These are phyloP conservation scores for Leucocoprinus sp. DNA, from an alignment of 768 basidiomycete genomes.

Conservation along the genomic window DNA sequence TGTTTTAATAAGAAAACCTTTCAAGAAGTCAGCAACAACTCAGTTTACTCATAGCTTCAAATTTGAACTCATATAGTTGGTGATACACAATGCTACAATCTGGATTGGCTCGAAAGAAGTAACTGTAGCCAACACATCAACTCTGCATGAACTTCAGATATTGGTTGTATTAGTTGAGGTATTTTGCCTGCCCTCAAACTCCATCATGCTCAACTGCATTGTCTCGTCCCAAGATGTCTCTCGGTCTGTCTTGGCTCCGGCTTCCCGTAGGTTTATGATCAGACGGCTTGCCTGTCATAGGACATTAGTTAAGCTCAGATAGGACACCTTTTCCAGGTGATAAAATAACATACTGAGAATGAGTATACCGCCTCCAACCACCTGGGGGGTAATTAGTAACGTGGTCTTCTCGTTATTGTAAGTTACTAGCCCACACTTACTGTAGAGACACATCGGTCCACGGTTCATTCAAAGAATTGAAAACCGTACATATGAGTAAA, in stretches of 20 bases:
- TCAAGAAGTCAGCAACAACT: too few species aligned
- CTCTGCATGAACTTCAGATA: too few species aligned
- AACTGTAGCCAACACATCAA: too few species aligned
- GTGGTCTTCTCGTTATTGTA: not conserved
- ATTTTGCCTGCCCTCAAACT: not conserved
- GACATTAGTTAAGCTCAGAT: not conserved
- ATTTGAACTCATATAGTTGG: too few species aligned
- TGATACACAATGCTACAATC: too few species aligned
- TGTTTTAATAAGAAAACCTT: too few species aligned
- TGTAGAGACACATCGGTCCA: not conserved
- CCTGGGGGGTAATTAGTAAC: not conserved
- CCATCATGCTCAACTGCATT: not conserved
- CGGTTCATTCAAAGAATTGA: not conserved
- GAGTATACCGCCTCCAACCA: not conserved
- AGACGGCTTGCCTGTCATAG: not conserved
- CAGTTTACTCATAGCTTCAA: too few species aligned
- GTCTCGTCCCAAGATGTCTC: not conserved
- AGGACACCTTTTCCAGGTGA: too few species aligned
- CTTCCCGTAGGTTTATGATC: not conserved
- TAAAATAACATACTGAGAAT: not conserved
- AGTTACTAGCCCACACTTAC: not conserved
- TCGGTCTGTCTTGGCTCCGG: not conserved
- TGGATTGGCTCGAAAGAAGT: not conserved
- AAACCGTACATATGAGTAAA: not conserved
- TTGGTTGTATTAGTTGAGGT: too few species aligned